Percentiles rank a stretch among this genome's conserved stretches.
Evolutionary conservation across 2,329 filamentous ascomycete genomes (phyloP).

Genomic region (Orbilia quercus): DNA sequence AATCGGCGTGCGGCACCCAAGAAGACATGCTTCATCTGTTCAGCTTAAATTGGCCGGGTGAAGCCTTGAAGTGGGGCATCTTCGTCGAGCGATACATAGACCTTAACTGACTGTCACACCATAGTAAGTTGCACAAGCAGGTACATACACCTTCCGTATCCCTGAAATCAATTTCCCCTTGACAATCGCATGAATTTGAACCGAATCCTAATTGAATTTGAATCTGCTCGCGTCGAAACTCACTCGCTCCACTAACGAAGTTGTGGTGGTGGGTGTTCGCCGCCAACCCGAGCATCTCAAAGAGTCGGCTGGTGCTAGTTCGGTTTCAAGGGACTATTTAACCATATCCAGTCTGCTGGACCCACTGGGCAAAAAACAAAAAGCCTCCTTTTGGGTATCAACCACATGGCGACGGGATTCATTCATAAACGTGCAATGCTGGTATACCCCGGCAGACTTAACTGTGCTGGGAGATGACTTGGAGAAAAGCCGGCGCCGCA

Average conservation of each 20-base stretch:
- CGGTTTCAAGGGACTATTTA: slow-evolving; percentile 52
- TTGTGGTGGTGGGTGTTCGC: slow-evolving; percentile 16
- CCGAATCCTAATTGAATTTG: not conserved
- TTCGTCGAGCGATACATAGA: not conserved
- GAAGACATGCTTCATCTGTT: not conserved
- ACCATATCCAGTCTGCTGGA: slow-evolving; percentile 43
- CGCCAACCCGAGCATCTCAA: slow-evolving; percentile 45
- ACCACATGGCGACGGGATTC: slow-evolving; percentile 42
- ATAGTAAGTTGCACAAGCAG: not conserved
- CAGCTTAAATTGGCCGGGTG: slow-evolving; percentile 27
- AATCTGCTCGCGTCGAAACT: slow-evolving; percentile 5
- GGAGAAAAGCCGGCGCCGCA: slow-evolving; percentile 19
- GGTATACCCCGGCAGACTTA: not conserved
- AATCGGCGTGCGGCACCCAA: slow-evolving; percentile 5
- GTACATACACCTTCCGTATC: not conserved
- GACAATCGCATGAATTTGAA: not conserved
- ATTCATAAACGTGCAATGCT: not conserved
- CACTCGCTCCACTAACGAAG: slow-evolving; percentile 10
- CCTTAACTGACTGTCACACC: slow-evolving; percentile 3
- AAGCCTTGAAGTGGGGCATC: not conserved
- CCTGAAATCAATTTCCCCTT: not conserved
- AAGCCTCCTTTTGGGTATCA: no score
- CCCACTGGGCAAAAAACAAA: slow-evolving; percentile 15
- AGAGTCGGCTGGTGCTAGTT: slow-evolving; percentile 17
- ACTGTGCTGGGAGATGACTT: not conserved